phyloP scores from a whole-genome alignment of 768 basidiomycete species.

The Suillus subaureus region DNA sequence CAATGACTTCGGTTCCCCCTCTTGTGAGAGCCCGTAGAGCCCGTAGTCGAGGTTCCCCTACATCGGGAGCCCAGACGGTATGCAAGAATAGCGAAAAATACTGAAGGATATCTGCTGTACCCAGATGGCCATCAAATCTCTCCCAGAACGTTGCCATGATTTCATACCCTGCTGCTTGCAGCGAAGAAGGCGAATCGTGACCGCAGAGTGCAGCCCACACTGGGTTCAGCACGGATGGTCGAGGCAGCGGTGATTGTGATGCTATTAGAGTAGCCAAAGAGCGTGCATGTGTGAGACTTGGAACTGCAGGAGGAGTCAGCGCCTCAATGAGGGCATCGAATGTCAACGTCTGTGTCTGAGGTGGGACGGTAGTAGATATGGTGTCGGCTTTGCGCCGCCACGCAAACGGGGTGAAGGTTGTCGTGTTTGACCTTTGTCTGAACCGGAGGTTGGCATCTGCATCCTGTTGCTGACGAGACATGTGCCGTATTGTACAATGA shows the following conservation, averaged over 20 bases:
- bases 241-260: slow-evolving; percentile 57
- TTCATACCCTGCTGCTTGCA: slow-evolving; percentile 74
- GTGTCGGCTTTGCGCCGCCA: slow-evolving; percentile 42
- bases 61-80: slow-evolving; percentile 59
- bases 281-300: slow-evolving; percentile 66
- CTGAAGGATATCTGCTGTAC: slow-evolving; percentile 60
- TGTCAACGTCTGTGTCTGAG: slow-evolving; percentile 28
- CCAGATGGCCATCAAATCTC: slow-evolving; percentile 49
- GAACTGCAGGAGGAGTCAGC: slow-evolving; percentile 57
- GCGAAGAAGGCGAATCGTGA: slow-evolving; percentile 48
- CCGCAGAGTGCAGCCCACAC: slow-evolving; percentile 64
- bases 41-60: slow-evolving; percentile 72
- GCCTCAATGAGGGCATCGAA: slow-evolving; percentile 51
- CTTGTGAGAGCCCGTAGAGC: slow-evolving; percentile 67
- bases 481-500: slow-evolving; percentile 13
- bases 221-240: slow-evolving; percentile 53
- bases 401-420: slow-evolving; percentile 40
- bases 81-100: slow-evolving; percentile 66
- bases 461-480: slow-evolving; percentile 36
- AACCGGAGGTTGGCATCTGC: slow-evolving; percentile 31
- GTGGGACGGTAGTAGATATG: slow-evolving; percentile 29
- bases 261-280: slow-evolving; percentile 54
- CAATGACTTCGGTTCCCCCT: slow-evolving; percentile 59
- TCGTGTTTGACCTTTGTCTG: slow-evolving; percentile 47
- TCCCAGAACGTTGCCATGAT: slow-evolving; percentile 72